Evolutionary conservation across 352 stramenopile species (phyloP), one percentile per base, ranked within the genome.

Genomic region (Phytopythium litorale): DNA sequence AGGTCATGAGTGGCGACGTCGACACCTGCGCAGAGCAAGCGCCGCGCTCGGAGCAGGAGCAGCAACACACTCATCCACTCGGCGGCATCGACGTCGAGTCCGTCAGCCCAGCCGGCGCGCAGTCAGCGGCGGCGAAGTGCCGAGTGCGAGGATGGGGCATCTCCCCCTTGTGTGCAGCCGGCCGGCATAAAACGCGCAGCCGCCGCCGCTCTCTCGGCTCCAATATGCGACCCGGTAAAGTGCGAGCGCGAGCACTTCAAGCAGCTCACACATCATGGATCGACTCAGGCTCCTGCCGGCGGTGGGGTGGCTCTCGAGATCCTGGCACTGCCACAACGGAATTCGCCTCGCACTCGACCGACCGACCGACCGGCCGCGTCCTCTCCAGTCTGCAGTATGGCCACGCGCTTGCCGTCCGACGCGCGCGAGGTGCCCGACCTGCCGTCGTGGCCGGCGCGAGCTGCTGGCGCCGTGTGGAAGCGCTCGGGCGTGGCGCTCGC

Each of bases 401-500:
- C 11, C 11, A 18, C 11, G 46, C 3, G 16, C 46, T 7, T 23
- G 46, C 46, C 46, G 46, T 33, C 46, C 11, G 35, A 59, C 37
- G 54, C 35, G 32, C 54, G 54, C 37, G 54, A 59, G 54, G 54
- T 59, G 54, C 35, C 19, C 1, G 54, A 59, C 32, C 7, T 59
- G 16, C 54, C 54, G 19, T n/a, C 37, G 35, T 59, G 54, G 54
- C 54, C 54, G 3, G 40, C 23, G 54, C 54, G 54, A 16, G 38
- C 38, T 4, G 37, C 21, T 7, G 21, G 28, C 12, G 7, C 19
- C 21, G 37, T 28, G 33, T 59, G 54, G 54, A 25, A 19, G 54
- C 54, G 54, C 19, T 48, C 54, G 9, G 35, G 37, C 35, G 37
- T 23, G 38, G 54, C 66, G 56, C 58, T 78, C 19, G 64, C 62